Base-by-base conservation (phyloP, 768 basidiomycete genomes). In the Xerocomellus amylosporus region DNA sequence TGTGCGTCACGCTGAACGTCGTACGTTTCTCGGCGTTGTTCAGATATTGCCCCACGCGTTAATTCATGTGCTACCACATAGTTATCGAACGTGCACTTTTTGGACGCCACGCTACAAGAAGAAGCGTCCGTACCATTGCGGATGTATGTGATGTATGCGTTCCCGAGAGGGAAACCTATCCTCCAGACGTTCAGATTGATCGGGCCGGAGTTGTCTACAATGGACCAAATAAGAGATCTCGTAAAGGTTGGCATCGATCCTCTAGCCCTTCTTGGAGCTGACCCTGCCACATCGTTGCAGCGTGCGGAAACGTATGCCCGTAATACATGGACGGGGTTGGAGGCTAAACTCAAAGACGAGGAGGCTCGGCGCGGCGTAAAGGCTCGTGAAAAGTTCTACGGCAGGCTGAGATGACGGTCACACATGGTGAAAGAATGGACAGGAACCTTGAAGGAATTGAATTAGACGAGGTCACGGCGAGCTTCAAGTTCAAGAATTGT, bases 1-100 rank as follows among this genome's bases (percentile, higher is more conserved):
- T 94, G 5, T 84, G 84, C 56, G 72, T 93, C 24, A 92, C 90
- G 2, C 66, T 94, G 49, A 92, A 93, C 57, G 60, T 92, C 24
- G 90, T 93, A 58, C 13, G 83, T 78, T 4, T n/a, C 12, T 49
- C 33, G 10, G 1, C 12, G 28, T 24, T 33, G 15, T 13, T 38
- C 42, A 30, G n/a, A 28, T n/a, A 2, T 50, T 9, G 24, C 24
- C 34, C 20, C 34, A 41, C 14, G n/a, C 45, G 14, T 37, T 47
- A n/a, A 36, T 48, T 26, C 22, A 17, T 13, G 5, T 48, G 7
- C 26, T 19, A 20, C 39, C 4, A 24, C 24, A 24, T 43, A 91
- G 86, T 70, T 81, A 36, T 76, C 84, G 3, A 75, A 81, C 4
- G 64, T 76, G 5, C 82, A 88, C 61, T 88, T 86, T 58, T 75